Percentiles rank a stretch among this genome's conserved stretches.
Evolutionary conservation across 208 protist species (phyloP).

Genomic region (Leishmania major): DNA sequence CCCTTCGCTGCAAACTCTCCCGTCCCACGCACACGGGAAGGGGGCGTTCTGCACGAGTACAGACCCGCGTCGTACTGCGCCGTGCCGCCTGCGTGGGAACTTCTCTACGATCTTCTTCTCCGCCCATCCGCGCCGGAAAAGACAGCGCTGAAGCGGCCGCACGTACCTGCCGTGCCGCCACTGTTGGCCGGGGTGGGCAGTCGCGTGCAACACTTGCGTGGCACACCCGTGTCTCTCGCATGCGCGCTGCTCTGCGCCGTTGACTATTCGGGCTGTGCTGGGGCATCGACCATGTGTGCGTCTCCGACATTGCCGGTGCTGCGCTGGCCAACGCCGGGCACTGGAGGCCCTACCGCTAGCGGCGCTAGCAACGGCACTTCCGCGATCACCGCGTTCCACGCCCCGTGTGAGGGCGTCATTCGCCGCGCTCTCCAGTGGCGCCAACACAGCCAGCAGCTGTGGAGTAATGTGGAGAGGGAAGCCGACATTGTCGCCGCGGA

Average conservation of each 20-base stretch:
- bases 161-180: slow-evolving; percentile 10
- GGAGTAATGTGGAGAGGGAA: slow-evolving; percentile 8
- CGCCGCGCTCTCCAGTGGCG: slow-evolving; percentile 6
- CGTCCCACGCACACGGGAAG: slow-evolving; percentile 6
- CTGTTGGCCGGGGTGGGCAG: neutral
- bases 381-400: neutral
- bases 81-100: slow-evolving; percentile 26
- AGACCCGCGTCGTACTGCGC: slow-evolving; percentile 22
- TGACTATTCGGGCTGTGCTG: neutral
- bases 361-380: neutral
- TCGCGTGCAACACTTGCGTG: neutral
- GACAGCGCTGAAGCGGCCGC: neutral
- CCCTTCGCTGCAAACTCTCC: slow-evolving; percentile 7
- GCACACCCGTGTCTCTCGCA: neutral
- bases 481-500: slow-evolving; percentile 12
- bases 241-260: slow-evolving; percentile 8
- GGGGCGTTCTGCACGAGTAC: slow-evolving; percentile 6
- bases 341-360: neutral
- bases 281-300: neutral
- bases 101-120: slow-evolving; percentile 22
- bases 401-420: neutral
- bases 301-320: neutral
- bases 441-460: slow-evolving; percentile 8
- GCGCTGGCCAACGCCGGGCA: neutral
- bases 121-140: neutral